These are phyloP conservation scores for Balakata baccata DNA, from an alignment of 345 rosid species.

Conservation along the genomic window DNA sequence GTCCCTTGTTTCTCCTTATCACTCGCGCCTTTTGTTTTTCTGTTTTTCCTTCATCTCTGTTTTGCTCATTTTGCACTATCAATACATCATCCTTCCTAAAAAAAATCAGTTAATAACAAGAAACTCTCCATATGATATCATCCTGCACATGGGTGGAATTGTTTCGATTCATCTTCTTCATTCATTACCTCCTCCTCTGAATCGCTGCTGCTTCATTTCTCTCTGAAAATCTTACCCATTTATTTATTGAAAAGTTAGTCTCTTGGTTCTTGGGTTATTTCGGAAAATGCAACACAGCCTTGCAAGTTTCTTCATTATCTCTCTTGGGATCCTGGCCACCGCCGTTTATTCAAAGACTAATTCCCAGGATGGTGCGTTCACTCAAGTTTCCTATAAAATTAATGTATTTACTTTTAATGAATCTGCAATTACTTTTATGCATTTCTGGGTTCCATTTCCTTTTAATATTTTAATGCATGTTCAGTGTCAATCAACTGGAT, in stretches of 20 bases:
- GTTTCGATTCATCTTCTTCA: background rate
- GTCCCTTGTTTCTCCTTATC: constrained; percentile 35
- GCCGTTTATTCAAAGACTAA: constrained; percentile 52
- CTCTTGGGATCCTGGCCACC: constrained; percentile 33
- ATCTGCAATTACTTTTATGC: background rate
- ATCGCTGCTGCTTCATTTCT: background rate
- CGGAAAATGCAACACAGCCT: constrained; percentile 21
- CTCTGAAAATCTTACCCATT: too few species aligned
- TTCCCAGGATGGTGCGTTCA: constrained; percentile 47
- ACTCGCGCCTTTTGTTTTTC: constrained; percentile 19
- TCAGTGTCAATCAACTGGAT: too few species aligned
- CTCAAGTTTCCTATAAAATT: background rate
- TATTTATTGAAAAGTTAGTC: background rate
- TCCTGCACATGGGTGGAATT: background rate
- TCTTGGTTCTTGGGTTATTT: background rate
- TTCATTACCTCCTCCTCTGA: background rate
- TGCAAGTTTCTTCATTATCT: constrained; percentile 21
- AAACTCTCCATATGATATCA: background rate
- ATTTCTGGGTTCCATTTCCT: background rate
- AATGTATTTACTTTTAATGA: background rate
- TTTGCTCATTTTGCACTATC: background rate
- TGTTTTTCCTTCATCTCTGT: background rate
- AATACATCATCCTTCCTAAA: background rate
- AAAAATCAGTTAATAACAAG: background rate
- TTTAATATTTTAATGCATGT: background rate